Base-by-base conservation (phyloP, 768 basidiomycete species). In the Rhizopogon salebrosus region DNA sequence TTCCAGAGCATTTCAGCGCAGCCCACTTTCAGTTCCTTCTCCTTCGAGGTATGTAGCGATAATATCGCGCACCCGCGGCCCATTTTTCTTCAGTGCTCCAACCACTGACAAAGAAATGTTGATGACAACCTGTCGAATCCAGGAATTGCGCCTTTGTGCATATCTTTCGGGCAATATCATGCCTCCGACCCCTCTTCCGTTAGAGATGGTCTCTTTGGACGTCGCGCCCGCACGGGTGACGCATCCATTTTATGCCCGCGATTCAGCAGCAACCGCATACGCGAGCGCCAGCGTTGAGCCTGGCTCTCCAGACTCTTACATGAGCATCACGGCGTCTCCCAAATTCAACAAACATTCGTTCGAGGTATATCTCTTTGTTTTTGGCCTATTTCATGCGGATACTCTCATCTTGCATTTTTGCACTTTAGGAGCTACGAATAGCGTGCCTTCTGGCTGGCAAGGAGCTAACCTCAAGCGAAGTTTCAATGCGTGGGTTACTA, bases 401-500 rank as follows among this genome's bases (percentile, higher is more conserved):
- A 27, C 34, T 51, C 49, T 46, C 18, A 45, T 29, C 35, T 54
- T 1, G 41, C 9, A 31, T 20, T 38, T 48, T 2, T 45, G 27
- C 6, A 29, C 45, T 48, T 18, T 55, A 82, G 80, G 80, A 82
- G 66, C 72, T 81, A 37, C 79, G 79, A 41, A 57, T 81, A 41
- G 78, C 79, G 0, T 75, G 57, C 51, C 54, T 72, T 31, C 62
- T 68, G n/a, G 65, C 69, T 37, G 69, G 74, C 0, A 74, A 75
- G 36, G 76, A 79, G 54, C 68, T 79, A 45, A 72, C 70, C 3
- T 81, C 80, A 2, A 63, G 66, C 1, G 66, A 70, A 55, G 66
- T 67, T 54, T 60, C 64, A 26, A 54, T 59, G 1, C 64, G 63
- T 3, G 64, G 60, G 9, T 60, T 51, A 2, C 41, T 60, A 49